phyloP scores from a whole-genome alignment of 352 stramenopile genomes.

The Phytophthora megakarya region DNA sequence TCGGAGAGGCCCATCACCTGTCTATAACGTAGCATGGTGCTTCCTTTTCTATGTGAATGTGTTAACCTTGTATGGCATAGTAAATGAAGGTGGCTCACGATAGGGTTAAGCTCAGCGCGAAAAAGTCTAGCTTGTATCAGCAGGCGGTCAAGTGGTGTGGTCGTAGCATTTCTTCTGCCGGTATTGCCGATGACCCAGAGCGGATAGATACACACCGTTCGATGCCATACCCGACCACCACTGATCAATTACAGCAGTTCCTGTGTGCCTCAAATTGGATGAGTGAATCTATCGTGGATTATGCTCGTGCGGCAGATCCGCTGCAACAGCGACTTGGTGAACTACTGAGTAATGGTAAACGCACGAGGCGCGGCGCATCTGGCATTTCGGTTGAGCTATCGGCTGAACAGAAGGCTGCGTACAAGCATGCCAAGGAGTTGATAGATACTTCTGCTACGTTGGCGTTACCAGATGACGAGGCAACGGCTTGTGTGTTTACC shows the following conservation, averaged over 20 bases:
- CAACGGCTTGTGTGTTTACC: slow-evolving; percentile 5
- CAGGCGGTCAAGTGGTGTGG: slow-evolving; percentile 7
- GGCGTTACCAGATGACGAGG: neutral
- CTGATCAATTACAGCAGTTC: slow-evolving; percentile 1
- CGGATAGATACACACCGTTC: neutral
- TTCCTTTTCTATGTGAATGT: slow-evolving; percentile 1
- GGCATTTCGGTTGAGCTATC: neutral
- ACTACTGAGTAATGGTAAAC: neutral
- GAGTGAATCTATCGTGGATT: slow-evolving; percentile 5
- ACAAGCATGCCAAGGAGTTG: neutral
- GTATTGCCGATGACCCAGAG: slow-evolving; percentile 2
- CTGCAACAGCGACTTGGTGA: neutral
- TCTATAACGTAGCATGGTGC: slow-evolving; percentile 6
- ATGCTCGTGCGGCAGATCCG: neutral
- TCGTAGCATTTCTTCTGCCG: neutral
- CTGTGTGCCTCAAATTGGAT: slow-evolving; percentile 6
- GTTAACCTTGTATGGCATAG: slow-evolving; percentile 1
- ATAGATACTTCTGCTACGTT: slow-evolving; percentile 1
- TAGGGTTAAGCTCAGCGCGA: slow-evolving; percentile 1
- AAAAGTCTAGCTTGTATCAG: slow-evolving; percentile 6
- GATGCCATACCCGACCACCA: neutral
- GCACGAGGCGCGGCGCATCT: slow-evolving; percentile 1
- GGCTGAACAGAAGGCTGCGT: neutral
- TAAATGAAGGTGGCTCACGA: neutral
- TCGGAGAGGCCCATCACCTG: neutral